Base-by-base conservation (phyloP, 2,329 filamentous ascomycete genomes). In the Ophiostoma pallidulum region DNA sequence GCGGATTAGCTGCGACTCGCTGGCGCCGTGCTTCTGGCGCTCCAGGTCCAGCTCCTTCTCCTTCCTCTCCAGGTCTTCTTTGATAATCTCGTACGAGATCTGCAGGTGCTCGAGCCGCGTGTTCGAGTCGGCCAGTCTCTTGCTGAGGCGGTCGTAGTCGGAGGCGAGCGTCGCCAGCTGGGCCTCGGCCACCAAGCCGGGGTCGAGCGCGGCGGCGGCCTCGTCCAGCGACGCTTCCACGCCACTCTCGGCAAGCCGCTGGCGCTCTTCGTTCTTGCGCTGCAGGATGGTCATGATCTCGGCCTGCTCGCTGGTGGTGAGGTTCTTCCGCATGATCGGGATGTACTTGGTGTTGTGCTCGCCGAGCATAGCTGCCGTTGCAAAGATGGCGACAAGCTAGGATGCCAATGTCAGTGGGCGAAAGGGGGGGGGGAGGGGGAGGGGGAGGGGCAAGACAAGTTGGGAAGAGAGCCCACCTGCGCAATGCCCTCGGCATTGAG, bases 1-100 rank as follows among this genome's bases (percentile, higher is more conserved):
- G 63, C 69, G 68, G 53, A 78, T 72, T 42, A 72, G 66, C 47
- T 73, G 69, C 19, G 66, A 72, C 59, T 66, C 75, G 62, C 67
- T 69, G 62, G 69, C 64, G 59, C 77, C 66, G 66, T 77, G 65
- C 47, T 74, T 63, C 58, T 72, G 71, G 8, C 74, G 69, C 59
- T 78, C 73, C 28, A 70, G 65, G 47, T 77, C 71, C 36, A 77
- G 69, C 55, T 74, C 73, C 52, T 72, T 72, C 41, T 75, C 70
- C 52, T 77, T 69, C 22, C 72, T 62, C 50, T 78, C 73, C 45
- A 80, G 77, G 57, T 84, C 72, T 41, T 75, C 73, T 56, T 83
- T 76, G 39, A 85, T 65, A 53, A 80, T 76, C 52, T 87, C 81
- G 53, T 86, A 72, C 43, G 72, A 79, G 52, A 74, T 71, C 55